These are phyloP conservation scores for Penicillium hesseltinei DNA, from an alignment of 2,329 filamentous ascomycete genomes.

Conservation along the genomic window DNA sequence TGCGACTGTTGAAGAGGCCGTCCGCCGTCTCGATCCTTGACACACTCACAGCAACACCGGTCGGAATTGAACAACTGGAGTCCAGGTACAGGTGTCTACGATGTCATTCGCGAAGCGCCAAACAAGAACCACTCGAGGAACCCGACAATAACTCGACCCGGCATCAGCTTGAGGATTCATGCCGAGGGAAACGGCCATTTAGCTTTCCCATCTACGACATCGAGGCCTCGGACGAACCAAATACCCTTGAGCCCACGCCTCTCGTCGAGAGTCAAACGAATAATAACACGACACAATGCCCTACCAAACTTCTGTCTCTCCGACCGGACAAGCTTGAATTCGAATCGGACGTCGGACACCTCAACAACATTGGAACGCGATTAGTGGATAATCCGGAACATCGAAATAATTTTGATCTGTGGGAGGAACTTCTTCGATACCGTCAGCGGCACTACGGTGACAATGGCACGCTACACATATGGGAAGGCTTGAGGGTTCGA, in stretches of 20 bases:
- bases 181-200: conserved; percentile 12
- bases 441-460: conserved; percentile 45
- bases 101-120: conserved; percentile 26
- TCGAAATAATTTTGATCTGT: conserved; percentile 42
- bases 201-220: conserved; percentile 33
- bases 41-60: conserved; percentile 29
- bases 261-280: not conserved
- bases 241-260: not conserved
- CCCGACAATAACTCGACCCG: not conserved
- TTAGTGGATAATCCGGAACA: conserved; percentile 37
- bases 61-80: conserved; percentile 36
- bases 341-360: conserved; percentile 44
- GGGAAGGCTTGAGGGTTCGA: conserved; percentile 38
- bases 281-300: conserved; percentile 1
- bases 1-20: conserved; percentile 44
- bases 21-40: conserved; percentile 41
- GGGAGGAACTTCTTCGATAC: conserved; percentile 46
- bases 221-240: conserved; percentile 14
- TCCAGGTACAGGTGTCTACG: conserved; percentile 27
- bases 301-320: conserved; percentile 23
- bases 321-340: conserved; percentile 39
- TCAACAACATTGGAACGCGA: conserved; percentile 34
- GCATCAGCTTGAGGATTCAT: conserved; percentile 1
- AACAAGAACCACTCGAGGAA: conserved; percentile 9
- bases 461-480: conserved; percentile 43